Base-by-base conservation (phyloP, 768 basidiomycete genomes). In the Glaciozyma martinii region DNA sequence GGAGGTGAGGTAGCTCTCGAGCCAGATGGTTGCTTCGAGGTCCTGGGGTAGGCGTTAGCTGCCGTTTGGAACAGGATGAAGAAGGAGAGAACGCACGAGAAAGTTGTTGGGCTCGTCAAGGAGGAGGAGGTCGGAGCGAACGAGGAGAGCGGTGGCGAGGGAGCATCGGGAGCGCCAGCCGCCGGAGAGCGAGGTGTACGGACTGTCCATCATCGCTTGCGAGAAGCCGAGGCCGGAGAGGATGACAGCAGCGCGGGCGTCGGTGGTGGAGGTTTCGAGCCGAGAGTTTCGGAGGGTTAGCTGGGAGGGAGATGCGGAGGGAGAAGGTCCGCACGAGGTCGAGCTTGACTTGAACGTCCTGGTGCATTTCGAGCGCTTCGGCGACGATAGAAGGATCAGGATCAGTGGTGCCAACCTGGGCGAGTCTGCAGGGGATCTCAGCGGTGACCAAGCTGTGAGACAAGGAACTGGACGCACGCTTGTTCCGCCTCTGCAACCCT, bases 91-190 rank as follows among this genome's bases (percentile, higher is more conserved):
- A 74, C 71, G 84, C 9, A 37, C 86, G 66, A 79, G 72, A 60
- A 77, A 78, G 62, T 79, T 79, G 15, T 77, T 75, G 29, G 77
- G 74, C 73, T 86, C 84, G 67, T 86, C 85, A 44, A 86, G 76
- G 15, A 85, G 76, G 27, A 86, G 75, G 18, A 86, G 75, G 66
- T 87, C 83, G 10, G 79, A 79, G 37, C 81, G 78, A 44, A 83
- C 79, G 61, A 86, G 80, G 19, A 87, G 76, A 0, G 83, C 82
- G 37, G 80, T 80, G 6, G 85, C 86, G 4, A 87, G 78, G 40
- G 80, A 80, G 63, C 82, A 82, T 23, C 85, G 78, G 52, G 83
- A 82, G 47, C 81, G 76, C 86, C 86, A 87, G 0, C 86, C 86
- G 23, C 85, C 85, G 30, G 83, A 84, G 29, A 87, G 76, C 0